Evolutionary conservation across 2,329 filamentous ascomycete genomes (phyloP), one percentile per base, ranked within the genome.

Genomic region (Neonectria coccinea): DNA sequence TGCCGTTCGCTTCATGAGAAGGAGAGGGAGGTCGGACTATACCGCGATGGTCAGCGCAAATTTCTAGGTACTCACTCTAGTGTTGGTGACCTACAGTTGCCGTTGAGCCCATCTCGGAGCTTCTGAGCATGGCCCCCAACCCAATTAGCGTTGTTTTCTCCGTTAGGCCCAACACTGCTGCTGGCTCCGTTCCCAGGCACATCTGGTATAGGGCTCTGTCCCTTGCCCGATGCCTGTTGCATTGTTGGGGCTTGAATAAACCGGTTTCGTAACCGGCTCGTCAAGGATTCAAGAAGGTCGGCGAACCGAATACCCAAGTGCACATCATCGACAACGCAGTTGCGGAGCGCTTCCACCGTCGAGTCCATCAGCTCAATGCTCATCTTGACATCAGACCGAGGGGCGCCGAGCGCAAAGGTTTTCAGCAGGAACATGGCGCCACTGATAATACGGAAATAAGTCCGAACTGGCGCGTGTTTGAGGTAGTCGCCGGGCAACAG

Each of bases 261-360:
- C 7, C 91, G 87, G 70, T 90, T 89, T 58, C 92, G 87, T 67
- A 95, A 84, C 25, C 92, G 86, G 65, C 90, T 89, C 0, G 91
- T 94, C 44, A 96, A 81, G 1, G 90, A 92, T 73, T 94, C 90
- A n/a, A 95, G 86, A 52, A 95, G 85, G 73, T 94, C 92, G 18
- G 92, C 92, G 72, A 96, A 96, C 8, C 92, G 88, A 64, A 92
- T 93, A n/a, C 91, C 92, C 5, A 96, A 85, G 76, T 96, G 92
- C 8, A 95, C 92, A 70, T 96, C 92, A 73, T 96, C 92, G 4
- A 95, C 92, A 7, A 94, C 91, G 67, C 91, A 94, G 70, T 88
- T 91, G 18, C 91, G 87, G 39, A 96, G 84, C 1, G 91, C 92
- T 68, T 90, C 85, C 0, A 94, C 91, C 0, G 91, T 92, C 31